Percentiles rank a stretch among this genome's conserved stretches.
These are phyloP conservation scores for Amborella trichopoda DNA, from an alignment of 164 flowering plant genomes.

Conservation along the genomic window DNA sequence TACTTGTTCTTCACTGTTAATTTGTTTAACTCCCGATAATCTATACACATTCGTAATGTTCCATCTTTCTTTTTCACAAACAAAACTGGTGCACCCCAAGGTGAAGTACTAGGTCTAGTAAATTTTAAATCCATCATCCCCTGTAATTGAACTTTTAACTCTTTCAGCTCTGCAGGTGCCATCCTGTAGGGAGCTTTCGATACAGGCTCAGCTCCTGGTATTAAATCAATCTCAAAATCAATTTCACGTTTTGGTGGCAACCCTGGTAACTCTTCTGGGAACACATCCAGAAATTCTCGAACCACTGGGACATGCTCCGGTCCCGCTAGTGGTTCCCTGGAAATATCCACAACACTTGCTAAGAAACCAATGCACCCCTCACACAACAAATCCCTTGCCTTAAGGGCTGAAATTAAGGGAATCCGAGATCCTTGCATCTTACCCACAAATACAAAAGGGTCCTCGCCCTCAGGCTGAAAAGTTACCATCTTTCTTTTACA, in stretches of 20 bases:
- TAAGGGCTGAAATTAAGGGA: not conserved
- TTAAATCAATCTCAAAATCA: not conserved
- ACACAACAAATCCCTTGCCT: too few relatives aligned
- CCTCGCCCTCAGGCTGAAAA: not conserved
- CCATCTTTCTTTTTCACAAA: conserved; percentile 1
- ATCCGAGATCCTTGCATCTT: not conserved
- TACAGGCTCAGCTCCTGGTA: not conserved
- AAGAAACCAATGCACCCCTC: too few relatives aligned
- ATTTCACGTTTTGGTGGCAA: not conserved
- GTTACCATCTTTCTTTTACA: not conserved
- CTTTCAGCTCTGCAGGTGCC: not conserved
- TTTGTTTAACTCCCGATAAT: not conserved
- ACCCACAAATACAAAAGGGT: not conserved
- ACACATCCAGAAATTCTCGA: not conserved
- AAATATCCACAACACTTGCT: too few relatives aligned
- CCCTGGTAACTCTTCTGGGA: not conserved
- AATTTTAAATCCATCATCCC: not conserved
- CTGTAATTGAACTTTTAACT: not conserved
- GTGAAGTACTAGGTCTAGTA: not conserved
- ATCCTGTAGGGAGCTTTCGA: not conserved
- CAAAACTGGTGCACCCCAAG: not conserved
- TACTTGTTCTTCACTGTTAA: not conserved
- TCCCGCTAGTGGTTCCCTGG: not conserved
- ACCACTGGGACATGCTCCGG: not conserved
- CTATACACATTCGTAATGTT: not conserved